A percentile compares a stretch with the other conserved stretches of the same genome.
phyloP scores from a whole-genome alignment of 2,329 filamentous ascomycete genomes.

The Xylariales sp. region DNA sequence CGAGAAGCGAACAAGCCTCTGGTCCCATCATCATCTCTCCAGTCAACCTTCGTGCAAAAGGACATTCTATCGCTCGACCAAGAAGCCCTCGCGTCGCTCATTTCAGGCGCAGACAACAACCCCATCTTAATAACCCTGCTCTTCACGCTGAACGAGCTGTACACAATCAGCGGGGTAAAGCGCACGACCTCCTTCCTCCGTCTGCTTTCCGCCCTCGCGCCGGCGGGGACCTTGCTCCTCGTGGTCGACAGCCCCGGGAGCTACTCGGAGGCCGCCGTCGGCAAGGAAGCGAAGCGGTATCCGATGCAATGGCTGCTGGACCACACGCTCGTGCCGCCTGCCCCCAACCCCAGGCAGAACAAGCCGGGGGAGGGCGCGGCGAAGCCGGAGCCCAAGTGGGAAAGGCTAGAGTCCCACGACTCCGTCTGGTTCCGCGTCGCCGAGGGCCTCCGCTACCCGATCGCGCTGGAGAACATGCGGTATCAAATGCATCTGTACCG shows the following conservation, averaged over 20 bases:
- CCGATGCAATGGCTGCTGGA: constrained; percentile 95
- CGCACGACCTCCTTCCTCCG: constrained; percentile 83
- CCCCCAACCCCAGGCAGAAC: not conserved
- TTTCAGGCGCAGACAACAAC: constrained; percentile 37
- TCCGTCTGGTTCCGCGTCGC: constrained; percentile 86
- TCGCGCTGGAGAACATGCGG: constrained; percentile 92
- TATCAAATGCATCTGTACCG: constrained; percentile 90
- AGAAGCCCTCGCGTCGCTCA: constrained; percentile 49
- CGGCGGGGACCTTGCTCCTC: constrained; percentile 74
- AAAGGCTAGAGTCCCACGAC: constrained; percentile 79
- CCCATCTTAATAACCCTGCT: constrained; percentile 79
- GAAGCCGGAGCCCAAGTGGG: constrained; percentile 65
- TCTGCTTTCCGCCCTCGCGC: constrained; percentile 69
- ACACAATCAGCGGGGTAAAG: constrained; percentile 77
- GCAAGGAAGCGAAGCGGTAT: constrained; percentile 73
- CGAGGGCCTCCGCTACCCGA: constrained; percentile 77
- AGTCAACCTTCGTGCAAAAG: constrained; percentile 57
- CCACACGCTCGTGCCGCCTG: constrained; percentile 71
- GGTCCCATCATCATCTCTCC: constrained; percentile 54
- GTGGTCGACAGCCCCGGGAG: constrained; percentile 94
- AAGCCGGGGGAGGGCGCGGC: constrained; percentile 47
- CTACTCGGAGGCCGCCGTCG: constrained; percentile 85
- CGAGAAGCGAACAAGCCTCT: constrained; percentile 60
- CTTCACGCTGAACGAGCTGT: constrained; percentile 97
- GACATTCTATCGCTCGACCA: constrained; percentile 61